phyloP scores from a whole-genome alignment of 805 yeast genomes.

The Ogataea degrootiae region DNA sequence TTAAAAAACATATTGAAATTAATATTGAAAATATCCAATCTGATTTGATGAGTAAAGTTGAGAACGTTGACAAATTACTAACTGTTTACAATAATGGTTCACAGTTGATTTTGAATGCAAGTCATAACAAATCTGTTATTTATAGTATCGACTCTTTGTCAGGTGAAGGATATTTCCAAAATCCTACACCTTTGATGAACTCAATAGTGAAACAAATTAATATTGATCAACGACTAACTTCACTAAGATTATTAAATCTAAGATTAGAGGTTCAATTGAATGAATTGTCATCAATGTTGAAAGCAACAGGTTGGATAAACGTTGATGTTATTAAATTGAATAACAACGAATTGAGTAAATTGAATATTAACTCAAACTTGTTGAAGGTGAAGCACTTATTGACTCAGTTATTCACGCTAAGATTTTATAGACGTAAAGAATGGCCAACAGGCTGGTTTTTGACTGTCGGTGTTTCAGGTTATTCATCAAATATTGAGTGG shows the following conservation, averaged over 20 bases:
- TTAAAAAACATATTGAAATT: slow-evolving; percentile 35
- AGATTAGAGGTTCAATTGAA: slow-evolving; percentile 44
- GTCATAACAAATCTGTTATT: slow-evolving; percentile 25
- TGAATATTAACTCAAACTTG: slow-evolving; percentile 31
- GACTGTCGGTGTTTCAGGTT: slow-evolving; percentile 34
- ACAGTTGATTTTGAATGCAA: slow-evolving; percentile 25
- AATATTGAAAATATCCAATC: slow-evolving; percentile 31
- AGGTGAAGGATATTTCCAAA: slow-evolving; percentile 42
- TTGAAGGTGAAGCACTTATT: slow-evolving; percentile 19
- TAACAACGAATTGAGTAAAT: slow-evolving; percentile 40
- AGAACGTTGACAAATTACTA: slow-evolving; percentile 27
- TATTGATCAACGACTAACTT: slow-evolving; percentile 21
- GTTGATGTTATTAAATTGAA: slow-evolving; percentile 49
- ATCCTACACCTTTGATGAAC: slow-evolving; percentile 37
- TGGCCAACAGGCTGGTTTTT: slow-evolving; percentile 60
- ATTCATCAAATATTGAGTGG: slow-evolving; percentile 38
- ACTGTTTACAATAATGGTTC: slow-evolving; percentile 17
- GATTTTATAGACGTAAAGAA: slow-evolving; percentile 42
- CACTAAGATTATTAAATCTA: slow-evolving; percentile 38
- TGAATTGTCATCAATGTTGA: slow-evolving; percentile 51
- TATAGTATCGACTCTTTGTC: slow-evolving; percentile 31
- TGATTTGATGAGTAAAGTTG: slow-evolving; percentile 25
- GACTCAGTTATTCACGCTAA: slow-evolving; percentile 20
- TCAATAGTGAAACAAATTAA: slow-evolving; percentile 30
- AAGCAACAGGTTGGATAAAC: slow-evolving; percentile 67